Conservation (phyloP, 345 rosid genomes). For the Mallotus nudiflorus region DNA sequence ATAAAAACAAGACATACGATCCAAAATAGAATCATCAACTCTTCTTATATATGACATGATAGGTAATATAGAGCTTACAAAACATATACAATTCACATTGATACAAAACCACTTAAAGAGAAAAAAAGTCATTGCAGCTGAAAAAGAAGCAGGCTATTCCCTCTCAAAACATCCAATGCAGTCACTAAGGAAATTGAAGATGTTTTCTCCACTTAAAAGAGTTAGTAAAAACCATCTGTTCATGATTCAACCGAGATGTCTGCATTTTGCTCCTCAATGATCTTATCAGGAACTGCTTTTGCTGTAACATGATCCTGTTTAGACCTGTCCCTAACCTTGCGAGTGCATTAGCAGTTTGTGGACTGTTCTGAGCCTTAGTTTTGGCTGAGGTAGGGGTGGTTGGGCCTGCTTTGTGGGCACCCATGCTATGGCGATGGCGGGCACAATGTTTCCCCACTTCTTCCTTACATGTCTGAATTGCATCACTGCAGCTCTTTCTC, state of each 20-base stretch:
- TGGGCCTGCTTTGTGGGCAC: constrained; percentile 43
- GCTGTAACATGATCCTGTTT: constrained; percentile 40
- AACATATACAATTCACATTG: constrained; percentile 44
- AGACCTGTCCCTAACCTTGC: constrained; percentile 43
- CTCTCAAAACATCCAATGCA: constrained; percentile 26
- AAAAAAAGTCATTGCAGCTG: constrained; percentile 26
- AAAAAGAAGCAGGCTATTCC: constrained; percentile 34
- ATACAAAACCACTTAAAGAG: constrained; percentile 21
- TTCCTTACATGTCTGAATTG: constrained; percentile 38
- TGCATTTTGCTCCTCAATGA: constrained; percentile 25
- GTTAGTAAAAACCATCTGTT: constrained; percentile 35
- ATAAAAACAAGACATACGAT: constrained; percentile 19
- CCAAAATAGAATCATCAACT: constrained; percentile 30
- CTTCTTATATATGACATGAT: constrained; percentile 40
- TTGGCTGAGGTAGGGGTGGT: constrained; percentile 22
- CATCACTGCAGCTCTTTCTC: constrained; percentile 91
- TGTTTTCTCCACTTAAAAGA: constrained; percentile 19
- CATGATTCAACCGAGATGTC: constrained; percentile 44
- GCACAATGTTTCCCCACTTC: constrained; percentile 58
- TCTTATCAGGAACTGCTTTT: constrained; percentile 43
- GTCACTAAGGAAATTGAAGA: constrained; percentile 23
- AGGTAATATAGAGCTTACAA: constrained; percentile 31
- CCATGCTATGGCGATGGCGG: constrained; percentile 68
- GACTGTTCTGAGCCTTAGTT: constrained; percentile 30
- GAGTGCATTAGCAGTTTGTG: constrained; percentile 37